Evolutionary conservation across 164 flowering plant species (phyloP), one percentile per base, ranked within the genome.

Genomic region (Euptelea pleiosperma): DNA sequence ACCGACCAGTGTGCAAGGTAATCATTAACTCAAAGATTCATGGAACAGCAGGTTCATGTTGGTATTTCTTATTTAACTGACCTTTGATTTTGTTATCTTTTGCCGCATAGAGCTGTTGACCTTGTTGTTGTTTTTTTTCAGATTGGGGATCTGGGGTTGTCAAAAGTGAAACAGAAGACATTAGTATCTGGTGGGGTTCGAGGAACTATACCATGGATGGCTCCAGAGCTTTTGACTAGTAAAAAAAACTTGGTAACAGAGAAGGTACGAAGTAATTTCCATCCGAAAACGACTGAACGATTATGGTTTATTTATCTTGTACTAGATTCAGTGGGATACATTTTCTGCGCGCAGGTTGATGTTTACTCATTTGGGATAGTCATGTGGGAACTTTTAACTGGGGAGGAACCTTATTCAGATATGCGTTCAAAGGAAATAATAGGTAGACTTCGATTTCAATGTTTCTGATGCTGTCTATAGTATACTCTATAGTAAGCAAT

Each of bases 291-390:
- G n/a, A n/a, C n/a, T n/a, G n/a, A n/a, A n/a, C n/a, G n/a, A n/a
- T n/a, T n/a, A n/a, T n/a, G n/a, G n/a, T 30, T 31, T 33, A 22
- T 39, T 40, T 14, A 7, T 42, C n/a, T 62, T 25, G 9, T 16
- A 11, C 34, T 30, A 29, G 36, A 1, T 58, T 24, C 34, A 25
- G 4, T 30, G 8, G 12, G 5, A 6, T 36, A 12, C 35, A 10
- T 16, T 15, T 10, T 33, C n/a, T n/a, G n/a, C n/a, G n/a, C 36
- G 48, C 41, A 81, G 82, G 70, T 81, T 60, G 85, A 81, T 67
- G 82, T 81, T 10, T 81, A 60, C 69, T 81, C 85, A 3, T 81
- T 81, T 58, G 85, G n/a, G n/a, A n/a, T n/a, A n/a, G n/a, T n/a
- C n/a, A n/a, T n/a, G n/a, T n/a, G n/a, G n/a, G n/a, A n/a, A n/a